Base-by-base conservation (phyloP, 331 rosid genomes). In the Phaseolus coccineus region DNA sequence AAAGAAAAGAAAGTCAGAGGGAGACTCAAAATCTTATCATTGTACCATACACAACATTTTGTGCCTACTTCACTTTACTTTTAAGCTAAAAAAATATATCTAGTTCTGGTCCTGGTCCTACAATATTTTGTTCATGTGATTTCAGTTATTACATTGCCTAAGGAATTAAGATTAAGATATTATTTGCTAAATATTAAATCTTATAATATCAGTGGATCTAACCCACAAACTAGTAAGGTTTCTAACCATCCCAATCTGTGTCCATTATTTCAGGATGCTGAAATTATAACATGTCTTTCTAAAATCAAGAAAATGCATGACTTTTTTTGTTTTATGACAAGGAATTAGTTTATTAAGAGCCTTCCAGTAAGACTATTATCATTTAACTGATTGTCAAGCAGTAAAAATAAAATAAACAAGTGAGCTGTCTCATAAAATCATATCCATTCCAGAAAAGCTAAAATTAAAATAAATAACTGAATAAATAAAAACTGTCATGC, bases 41-140 rank as follows among this genome's bases (percentile, higher is more conserved):
- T 62, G 53, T 69, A 70, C 24, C 51, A 47, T 74, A 16, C 48
- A 63, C 62, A 48, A 82, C 58, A 72, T 55, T 64, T 77, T 62
- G 25, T 31, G 24, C 63, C 56, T 22, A 62, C 31, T 51, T 62
- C n/a, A 4, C 13, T 63, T 31, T 24, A 79, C 70, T 42, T 63
- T 68, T 44, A 59, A 66, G 72, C 76, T 55, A 51, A 48, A 22
- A 19, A 71, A 47, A 71, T 35, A 51, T 33, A 31, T 71, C 31
- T 51, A 53, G 30, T 9, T n/a, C 0, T n/a, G n/a, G n/a, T n/a
- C n/a, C n/a, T n/a, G n/a, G n/a, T n/a, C n/a, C n/a, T n/a, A n/a
- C n/a, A n/a, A n/a, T n/a, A n/a, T n/a, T n/a, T n/a, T n/a, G n/a
- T n/a, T n/a, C 69, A 40, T 8, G 0, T 24, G 28, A 27, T 27